Conservation (phyloP, 345 rosid species). For the Aurinia saxatilis region DNA sequence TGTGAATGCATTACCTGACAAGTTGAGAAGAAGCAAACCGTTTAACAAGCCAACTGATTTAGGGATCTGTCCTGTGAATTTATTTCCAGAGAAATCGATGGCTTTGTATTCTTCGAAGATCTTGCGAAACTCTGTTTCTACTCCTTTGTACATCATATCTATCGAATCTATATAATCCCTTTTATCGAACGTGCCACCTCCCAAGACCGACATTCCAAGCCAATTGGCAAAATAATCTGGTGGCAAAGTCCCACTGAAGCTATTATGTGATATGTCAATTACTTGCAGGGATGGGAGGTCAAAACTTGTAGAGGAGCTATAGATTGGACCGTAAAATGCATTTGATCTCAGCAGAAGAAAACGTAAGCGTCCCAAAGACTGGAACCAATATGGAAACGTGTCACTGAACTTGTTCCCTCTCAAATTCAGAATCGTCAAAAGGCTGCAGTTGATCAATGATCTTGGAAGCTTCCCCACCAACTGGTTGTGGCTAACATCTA, state of each 20-base stretch:
- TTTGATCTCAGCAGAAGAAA: constrained; percentile 37
- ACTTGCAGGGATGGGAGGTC: constrained; percentile 34
- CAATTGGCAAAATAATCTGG: not conserved
- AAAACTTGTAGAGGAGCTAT: not conserved
- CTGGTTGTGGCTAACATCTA: constrained; percentile 13
- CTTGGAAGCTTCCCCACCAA: too few species aligned
- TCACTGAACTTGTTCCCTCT: constrained; percentile 33
- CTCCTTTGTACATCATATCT: not conserved
- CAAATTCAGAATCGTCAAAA: constrained; percentile 29
- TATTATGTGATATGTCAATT: too few species aligned
- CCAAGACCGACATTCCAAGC: not conserved
- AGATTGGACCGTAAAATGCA: constrained; percentile 23
- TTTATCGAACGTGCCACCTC: not conserved
- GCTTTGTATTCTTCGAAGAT: not conserved
- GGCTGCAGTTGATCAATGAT: constrained; percentile 15
- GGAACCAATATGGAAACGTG: constrained; percentile 1
- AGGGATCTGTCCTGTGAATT: not conserved
- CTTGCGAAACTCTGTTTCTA: not conserved
- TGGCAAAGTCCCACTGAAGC: too few species aligned
- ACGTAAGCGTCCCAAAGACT: not conserved
- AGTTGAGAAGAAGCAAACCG: not conserved
- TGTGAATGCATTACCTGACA: too few species aligned
- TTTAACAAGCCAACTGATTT: not conserved
- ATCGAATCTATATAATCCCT: too few species aligned
- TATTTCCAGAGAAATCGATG: too few species aligned